Evolutionary conservation across 805 yeast species (phyloP).

Genomic region (Myxozyma melibiosi): DNA sequence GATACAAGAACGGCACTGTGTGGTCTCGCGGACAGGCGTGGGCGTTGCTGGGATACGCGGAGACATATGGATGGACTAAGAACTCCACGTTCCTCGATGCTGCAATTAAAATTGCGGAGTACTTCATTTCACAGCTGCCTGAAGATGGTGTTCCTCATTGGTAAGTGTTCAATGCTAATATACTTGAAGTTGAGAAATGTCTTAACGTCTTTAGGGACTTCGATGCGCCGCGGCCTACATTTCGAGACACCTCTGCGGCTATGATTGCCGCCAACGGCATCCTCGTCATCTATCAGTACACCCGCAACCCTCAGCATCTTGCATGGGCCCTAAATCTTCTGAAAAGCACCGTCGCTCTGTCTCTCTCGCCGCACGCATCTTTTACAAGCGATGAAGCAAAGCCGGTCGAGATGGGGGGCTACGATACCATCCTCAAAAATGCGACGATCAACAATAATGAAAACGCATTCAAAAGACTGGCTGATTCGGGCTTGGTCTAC

Average conservation of each 20-base stretch:
- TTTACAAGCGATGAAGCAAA: conserved; percentile 20
- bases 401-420: conserved; percentile 34
- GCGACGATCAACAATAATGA: conserved; percentile 39
- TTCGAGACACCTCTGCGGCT: conserved; percentile 40
- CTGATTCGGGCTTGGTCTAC: conserved; percentile 41
- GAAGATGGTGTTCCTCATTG: conserved; percentile 38
- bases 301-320: conserved; percentile 28
- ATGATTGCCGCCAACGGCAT: conserved; percentile 41
- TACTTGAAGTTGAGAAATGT: neutral
- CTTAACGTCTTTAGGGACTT: conserved; percentile 41
- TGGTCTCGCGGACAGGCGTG: conserved; percentile 45
- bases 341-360: conserved; percentile 27
- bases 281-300: conserved; percentile 36
- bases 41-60: conserved; percentile 41
- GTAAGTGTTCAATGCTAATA: neutral
- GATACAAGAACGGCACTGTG: conserved; percentile 38
- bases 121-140: conserved; percentile 36
- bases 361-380: conserved; percentile 14
- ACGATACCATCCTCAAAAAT: conserved; percentile 38
- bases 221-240: conserved; percentile 38
- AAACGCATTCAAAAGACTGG: conserved; percentile 29
- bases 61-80: conserved; percentile 39
- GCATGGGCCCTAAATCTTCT: conserved; percentile 34
- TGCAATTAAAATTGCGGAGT: conserved; percentile 37
- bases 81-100: conserved; percentile 38